phyloP scores from a whole-genome alignment of 2,329 filamentous ascomycete genomes.

The Aspergillus proliferans region DNA sequence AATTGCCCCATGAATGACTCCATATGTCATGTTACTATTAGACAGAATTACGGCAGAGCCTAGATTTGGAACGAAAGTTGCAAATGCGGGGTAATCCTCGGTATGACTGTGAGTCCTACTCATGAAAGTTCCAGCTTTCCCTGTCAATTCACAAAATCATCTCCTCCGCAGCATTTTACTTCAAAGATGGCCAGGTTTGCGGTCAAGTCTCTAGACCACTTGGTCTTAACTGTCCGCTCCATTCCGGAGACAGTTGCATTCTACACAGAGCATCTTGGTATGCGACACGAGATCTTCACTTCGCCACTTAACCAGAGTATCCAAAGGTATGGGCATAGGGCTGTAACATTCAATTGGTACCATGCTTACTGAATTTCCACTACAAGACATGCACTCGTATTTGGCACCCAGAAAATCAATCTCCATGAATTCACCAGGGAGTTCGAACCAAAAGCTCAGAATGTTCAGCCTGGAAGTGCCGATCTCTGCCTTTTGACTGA shows the following conservation, averaged over 20 bases:
- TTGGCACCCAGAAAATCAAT: slow-evolving; percentile 57
- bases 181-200: slow-evolving; percentile 11
- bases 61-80: too few relatives aligned
- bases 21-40: too few relatives aligned
- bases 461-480: slow-evolving; percentile 50
- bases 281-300: slow-evolving; percentile 49
- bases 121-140: too few relatives aligned
- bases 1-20: too few relatives aligned
- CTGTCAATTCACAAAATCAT: too few relatives aligned
- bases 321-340: slow-evolving; percentile 12
- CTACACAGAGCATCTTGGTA: slow-evolving; percentile 53
- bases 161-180: neutral
- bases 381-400: slow-evolving; percentile 48
- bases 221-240: slow-evolving; percentile 54
- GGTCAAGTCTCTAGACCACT: slow-evolving; percentile 51
- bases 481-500: slow-evolving; percentile 57
- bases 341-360: neutral
- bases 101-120: too few relatives aligned
- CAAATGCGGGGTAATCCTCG: too few relatives aligned
- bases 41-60: too few relatives aligned
- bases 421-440: slow-evolving; percentile 54
- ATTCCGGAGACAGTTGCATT: slow-evolving; percentile 47
- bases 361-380: slow-evolving; percentile 9
- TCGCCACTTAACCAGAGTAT: slow-evolving; percentile 32
- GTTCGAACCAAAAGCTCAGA: slow-evolving; percentile 54